These are phyloP conservation scores for Fraxinus xanthoxyloides DNA, from an alignment of 305 asterid genomes.

Conservation along the genomic window DNA sequence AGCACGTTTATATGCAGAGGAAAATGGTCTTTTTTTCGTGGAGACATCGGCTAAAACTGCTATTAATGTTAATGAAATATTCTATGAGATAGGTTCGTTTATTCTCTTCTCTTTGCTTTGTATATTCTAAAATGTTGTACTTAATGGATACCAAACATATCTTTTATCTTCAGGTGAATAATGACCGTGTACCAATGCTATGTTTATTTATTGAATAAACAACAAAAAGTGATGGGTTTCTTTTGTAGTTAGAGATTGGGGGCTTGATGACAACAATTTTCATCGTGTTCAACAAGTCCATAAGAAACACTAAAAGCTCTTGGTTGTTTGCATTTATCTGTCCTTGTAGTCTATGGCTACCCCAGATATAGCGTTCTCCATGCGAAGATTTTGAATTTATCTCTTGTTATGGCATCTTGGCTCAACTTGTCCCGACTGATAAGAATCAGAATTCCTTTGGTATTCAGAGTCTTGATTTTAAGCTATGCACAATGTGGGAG, in stretches of 20 bases:
- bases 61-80: constrained; percentile 67
- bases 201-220: background rate
- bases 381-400: background rate
- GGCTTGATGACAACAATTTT: background rate
- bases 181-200: background rate
- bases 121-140: constrained; percentile 9
- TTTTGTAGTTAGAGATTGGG: background rate
- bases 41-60: constrained; percentile 96
- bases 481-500: background rate
- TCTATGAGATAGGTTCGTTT: constrained; percentile 75
- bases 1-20: constrained; percentile 70
- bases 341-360: background rate
- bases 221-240: background rate
- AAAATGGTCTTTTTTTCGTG: constrained; percentile 77
- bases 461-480: background rate
- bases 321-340: background rate
- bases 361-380: background rate
- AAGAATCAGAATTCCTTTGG: background rate
- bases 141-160: background rate
- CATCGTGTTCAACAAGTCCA: too few species aligned
- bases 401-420: background rate
- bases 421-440: background rate
- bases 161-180: background rate
- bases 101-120: constrained; percentile 1
- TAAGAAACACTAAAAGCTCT: background rate